Base-by-base conservation (phyloP, 805 yeast genomes). In the Candida endomychidarum region DNA sequence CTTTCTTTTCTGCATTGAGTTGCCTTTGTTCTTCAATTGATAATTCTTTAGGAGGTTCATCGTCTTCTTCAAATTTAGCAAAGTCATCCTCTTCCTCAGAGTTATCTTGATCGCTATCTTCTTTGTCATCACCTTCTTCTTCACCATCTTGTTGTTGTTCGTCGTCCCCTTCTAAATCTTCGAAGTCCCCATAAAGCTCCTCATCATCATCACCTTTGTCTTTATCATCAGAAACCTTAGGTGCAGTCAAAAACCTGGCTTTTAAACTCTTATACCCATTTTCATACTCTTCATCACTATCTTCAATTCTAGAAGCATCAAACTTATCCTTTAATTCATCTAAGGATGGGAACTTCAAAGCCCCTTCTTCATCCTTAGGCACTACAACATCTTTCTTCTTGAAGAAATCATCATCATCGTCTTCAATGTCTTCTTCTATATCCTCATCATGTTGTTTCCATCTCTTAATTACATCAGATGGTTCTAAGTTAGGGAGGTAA, bases 1-100 rank as follows among this genome's bases (percentile, higher is more conserved):
- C 97, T 55, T 93, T 95, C 70, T 86, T 89, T 46, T 83, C 80
- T 2, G 97, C 96, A 55, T 90, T 90, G 39, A 78, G 65, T 38
- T 78, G 81, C 58, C 98, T 80, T 59, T 80, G 83, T 56, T 86
- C 81, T 42, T 83, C 95, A 24, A 83, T 65, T 1, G 91, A 67
- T 33, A 79, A 49, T 29, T 61, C 66, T 33, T 62, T 61, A 6
- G 60, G 65, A 3, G 65, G 73, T 9, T 64, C 74, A 1, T 53
- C 63, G 7, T 67, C 74, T 4, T 69, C 70, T 25, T 66, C 65
- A 45, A 68, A 72, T 33, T 67, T 76, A 12, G 63, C 67, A 21
- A 57, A 54, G 25, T 72, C 77, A 30, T 63, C 67, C 8, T 77
- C 80, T 41, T 75, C 81, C 44, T 71, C 61, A 2, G n/a, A n/a